phyloP scores from a whole-genome alignment of 495 filamentous ascomycete genomes.

The Elaphomyces granulatus region DNA sequence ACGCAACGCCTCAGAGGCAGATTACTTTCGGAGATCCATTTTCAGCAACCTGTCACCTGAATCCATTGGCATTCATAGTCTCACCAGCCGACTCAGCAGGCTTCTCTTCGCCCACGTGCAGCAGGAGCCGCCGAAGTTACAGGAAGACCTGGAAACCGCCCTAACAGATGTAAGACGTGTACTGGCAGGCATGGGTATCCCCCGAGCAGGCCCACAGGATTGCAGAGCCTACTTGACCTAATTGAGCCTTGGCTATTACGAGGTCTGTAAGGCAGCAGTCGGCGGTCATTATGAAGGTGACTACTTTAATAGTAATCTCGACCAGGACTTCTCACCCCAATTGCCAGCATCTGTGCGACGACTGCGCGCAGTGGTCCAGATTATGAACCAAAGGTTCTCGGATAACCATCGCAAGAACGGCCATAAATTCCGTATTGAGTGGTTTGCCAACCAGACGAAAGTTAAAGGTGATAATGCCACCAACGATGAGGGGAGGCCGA shows the following conservation, averaged over 20 bases:
- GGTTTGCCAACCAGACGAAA: too few species aligned
- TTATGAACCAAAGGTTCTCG: constrained; percentile 14
- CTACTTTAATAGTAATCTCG: too few species aligned
- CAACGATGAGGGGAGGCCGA: neutral
- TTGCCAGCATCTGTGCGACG: constrained; percentile 9
- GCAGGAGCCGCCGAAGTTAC: constrained; percentile 15
- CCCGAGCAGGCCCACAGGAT: constrained; percentile 1
- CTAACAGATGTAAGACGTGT: neutral
- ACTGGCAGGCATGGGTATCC: constrained; percentile 1
- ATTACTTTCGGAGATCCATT: constrained; percentile 7
- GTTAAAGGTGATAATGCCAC: too few species aligned
- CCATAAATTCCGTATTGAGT: constrained; percentile 20
- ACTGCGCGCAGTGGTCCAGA: constrained; percentile 18
- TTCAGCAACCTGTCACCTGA: constrained; percentile 13
- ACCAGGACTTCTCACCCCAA: too few species aligned
- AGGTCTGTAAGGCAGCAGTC: too few species aligned
- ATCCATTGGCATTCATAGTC: constrained; percentile 12
- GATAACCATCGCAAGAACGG: constrained; percentile 9
- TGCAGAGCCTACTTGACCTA: constrained; percentile 16
- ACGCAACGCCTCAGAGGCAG: constrained; percentile 8
- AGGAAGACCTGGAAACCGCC: constrained; percentile 8
- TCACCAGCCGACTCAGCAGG: constrained; percentile 14
- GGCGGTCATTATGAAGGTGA: too few species aligned
- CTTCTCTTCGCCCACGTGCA: constrained; percentile 20
- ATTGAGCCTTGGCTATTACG: constrained; percentile 14